These are phyloP conservation scores for Prunus armeniaca DNA, from an alignment of 306 rosid species.

Conservation along the genomic window DNA sequence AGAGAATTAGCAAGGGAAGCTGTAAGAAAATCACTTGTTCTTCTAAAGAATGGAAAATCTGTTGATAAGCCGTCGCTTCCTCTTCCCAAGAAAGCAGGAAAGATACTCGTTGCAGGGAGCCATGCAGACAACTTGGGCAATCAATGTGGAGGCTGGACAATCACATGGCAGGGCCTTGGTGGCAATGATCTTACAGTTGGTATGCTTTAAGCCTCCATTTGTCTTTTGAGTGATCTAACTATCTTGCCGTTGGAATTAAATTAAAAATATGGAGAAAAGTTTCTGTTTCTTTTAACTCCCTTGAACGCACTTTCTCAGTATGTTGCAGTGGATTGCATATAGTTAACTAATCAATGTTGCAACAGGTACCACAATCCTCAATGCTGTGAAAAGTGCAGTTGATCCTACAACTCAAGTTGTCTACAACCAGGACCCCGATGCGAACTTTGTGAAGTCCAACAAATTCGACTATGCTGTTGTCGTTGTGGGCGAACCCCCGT, in stretches of 20 bases:
- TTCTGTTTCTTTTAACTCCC: not conserved
- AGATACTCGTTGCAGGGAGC: constrained; percentile 78
- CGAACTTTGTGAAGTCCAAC: constrained; percentile 55
- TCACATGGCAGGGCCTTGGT: constrained; percentile 83
- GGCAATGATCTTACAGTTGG: constrained; percentile 74
- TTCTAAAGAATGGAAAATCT: constrained; percentile 74
- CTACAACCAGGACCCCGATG: constrained; percentile 70
- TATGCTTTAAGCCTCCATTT: constrained; percentile 24
- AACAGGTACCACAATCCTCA: constrained; percentile 83
- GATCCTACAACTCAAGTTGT: constrained; percentile 64
- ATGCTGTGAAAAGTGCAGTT: constrained; percentile 65
- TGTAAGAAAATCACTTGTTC: constrained; percentile 83
- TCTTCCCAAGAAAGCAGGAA: constrained; percentile 75
- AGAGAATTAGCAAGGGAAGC: constrained; percentile 92
- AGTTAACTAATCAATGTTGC: not conserved
- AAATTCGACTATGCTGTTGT: constrained; percentile 67
- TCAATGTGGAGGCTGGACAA: constrained; percentile 99
- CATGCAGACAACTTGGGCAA: constrained; percentile 87
- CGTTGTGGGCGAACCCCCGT: constrained; percentile 83
- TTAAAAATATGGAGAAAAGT: not conserved
- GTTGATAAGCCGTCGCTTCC: constrained; percentile 64
- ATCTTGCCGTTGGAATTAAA: not conserved
- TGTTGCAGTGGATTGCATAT: not conserved
- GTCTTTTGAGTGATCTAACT: not conserved
- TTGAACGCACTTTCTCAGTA: not conserved